A percentile compares a stretch with the other conserved stretches of the same genome.
Evolutionary conservation across 2,329 filamentous ascomycete species (phyloP).

Genomic region (Epichloe festucae): DNA sequence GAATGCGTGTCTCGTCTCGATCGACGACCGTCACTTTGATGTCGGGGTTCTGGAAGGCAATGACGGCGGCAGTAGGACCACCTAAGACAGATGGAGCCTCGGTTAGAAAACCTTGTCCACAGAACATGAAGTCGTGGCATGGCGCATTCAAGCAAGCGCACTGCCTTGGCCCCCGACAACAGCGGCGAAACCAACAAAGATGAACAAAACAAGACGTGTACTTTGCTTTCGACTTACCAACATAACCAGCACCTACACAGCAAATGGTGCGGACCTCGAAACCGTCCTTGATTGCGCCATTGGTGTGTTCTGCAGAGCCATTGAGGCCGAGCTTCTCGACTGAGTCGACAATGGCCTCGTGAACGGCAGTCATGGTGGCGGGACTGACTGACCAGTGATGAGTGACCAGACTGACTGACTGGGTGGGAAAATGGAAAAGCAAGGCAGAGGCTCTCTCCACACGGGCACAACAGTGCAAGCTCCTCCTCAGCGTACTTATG

Average conservation of each 20-base stretch:
- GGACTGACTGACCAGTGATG: not conserved
- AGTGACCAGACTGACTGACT: not conserved
- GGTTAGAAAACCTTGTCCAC: not conserved
- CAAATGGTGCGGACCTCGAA: constrained; percentile 46
- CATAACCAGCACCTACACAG: constrained; percentile 64
- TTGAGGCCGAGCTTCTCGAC: constrained; percentile 21
- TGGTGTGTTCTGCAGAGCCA: constrained; percentile 17
- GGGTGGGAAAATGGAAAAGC: not conserved
- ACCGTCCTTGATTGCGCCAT: constrained; percentile 15
- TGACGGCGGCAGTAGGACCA: constrained; percentile 61
- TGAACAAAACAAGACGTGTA: no score
- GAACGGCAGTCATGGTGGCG: constrained; percentile 12
- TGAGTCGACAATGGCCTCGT: constrained; percentile 15
- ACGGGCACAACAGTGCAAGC: no score
- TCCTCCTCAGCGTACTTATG: no score
- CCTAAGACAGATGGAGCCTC: constrained; percentile 27
- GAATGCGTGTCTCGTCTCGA: constrained; percentile 50
- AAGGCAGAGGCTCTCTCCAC: no score
- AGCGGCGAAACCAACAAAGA: no score
- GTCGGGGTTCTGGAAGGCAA: constrained; percentile 60
- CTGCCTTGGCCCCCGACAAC: no score
- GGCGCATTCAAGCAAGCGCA: no score
- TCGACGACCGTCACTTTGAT: constrained; percentile 66
- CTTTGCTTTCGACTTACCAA: constrained; percentile 40
- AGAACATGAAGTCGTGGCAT: no score